These are phyloP conservation scores for Aureobasidium vineae DNA, from an alignment of 2,329 filamentous ascomycete genomes.

Conservation along the genomic window DNA sequence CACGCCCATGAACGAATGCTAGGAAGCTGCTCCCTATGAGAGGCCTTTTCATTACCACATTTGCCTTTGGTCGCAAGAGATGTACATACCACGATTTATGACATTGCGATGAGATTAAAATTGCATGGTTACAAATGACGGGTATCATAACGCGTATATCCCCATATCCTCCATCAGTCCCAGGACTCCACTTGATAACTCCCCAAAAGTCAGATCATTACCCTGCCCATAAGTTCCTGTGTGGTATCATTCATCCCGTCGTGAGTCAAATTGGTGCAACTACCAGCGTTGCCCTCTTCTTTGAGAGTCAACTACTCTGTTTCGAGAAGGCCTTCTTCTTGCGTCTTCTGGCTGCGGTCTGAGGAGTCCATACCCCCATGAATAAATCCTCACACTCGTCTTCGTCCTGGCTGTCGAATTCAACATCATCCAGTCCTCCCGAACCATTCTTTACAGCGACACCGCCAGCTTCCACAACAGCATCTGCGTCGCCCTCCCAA, in stretches of 20 bases:
- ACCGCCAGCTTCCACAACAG: slow-evolving; percentile 31
- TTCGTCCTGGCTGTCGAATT: slow-evolving; percentile 65
- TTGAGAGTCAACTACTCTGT: slow-evolving; percentile 23
- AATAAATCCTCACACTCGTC: slow-evolving; percentile 67
- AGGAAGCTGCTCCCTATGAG: not conserved
- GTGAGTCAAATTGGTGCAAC: slow-evolving; percentile 1
- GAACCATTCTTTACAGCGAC: slow-evolving; percentile 1
- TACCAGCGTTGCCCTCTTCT: not conserved
- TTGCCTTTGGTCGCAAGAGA: not conserved
- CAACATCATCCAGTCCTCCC: slow-evolving; percentile 41
- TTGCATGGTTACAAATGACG: not conserved
- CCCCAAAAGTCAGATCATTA: not conserved
- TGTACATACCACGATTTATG: slow-evolving; percentile 2
- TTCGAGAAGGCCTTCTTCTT: slow-evolving; percentile 34
- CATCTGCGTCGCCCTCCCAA: slow-evolving; percentile 50
- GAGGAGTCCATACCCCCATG: slow-evolving; percentile 59
- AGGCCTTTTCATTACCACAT: not conserved
- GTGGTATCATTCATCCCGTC: not conserved
- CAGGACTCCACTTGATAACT: not conserved
- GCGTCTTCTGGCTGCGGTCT: slow-evolving; percentile 51
- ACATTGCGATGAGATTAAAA: not conserved
- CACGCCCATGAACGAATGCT: not conserved
- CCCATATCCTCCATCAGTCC: not conserved
- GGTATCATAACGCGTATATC: not conserved
- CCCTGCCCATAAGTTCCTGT: not conserved